Evolutionary conservation across 441 rosid species (phyloP).

Genomic region (Manihot esculenta): DNA sequence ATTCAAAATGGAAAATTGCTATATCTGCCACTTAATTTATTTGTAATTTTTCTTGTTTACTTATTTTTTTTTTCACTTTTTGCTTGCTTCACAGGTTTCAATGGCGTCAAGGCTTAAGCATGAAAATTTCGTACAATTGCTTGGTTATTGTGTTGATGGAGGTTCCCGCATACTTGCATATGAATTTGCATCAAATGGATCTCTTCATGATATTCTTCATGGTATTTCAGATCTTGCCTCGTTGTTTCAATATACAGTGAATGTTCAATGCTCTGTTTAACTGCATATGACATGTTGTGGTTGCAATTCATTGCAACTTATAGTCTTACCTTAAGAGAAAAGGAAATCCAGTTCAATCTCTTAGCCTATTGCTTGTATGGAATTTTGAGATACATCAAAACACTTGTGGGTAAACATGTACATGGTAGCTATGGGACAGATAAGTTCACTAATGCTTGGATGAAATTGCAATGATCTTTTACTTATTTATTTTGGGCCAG

Average conservation of each 20-base stretch:
- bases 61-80: conserved; percentile 10
- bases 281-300: conserved; percentile 10
- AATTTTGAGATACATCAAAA: neutral
- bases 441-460: neutral
- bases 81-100: conserved; percentile 49
- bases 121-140: conserved; percentile 81
- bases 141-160: conserved; percentile 89
- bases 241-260: neutral
- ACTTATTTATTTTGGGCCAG: neutral
- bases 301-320: conserved; percentile 5
- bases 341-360: neutral
- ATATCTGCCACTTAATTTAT: neutral
- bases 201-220: conserved; percentile 91
- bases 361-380: conserved; percentile 5
- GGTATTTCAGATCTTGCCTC: conserved; percentile 44
- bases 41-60: conserved; percentile 11
- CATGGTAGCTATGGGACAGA: neutral
- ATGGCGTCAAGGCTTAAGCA: conserved; percentile 83
- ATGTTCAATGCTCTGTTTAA: neutral
- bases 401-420: neutral
- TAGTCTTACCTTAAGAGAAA: neutral
- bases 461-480: neutral
- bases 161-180: conserved; percentile 78
- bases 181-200: conserved; percentile 97
- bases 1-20: conserved; percentile 3